Base-by-base conservation (phyloP, 2,329 filamentous ascomycete species). In the Dryadomyces quercivorus region DNA sequence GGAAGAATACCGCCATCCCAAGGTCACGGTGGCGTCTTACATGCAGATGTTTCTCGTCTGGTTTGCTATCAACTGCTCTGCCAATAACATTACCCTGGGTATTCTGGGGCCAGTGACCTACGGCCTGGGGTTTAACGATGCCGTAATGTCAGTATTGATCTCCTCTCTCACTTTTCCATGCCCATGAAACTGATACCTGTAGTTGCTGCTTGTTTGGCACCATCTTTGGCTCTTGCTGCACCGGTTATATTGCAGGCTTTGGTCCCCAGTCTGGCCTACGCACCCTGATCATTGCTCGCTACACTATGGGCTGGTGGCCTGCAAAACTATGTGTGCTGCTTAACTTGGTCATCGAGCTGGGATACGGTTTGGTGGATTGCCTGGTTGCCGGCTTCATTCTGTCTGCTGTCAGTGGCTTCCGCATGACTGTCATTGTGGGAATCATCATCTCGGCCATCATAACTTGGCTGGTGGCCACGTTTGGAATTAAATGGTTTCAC, bases 361-460 rank as follows among this genome's bases (percentile, higher is more conserved):
- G 65, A 15, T 67, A 66, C 50, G 58, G 61, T 31, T 61, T 85
- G 63, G 79, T 86, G 56, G 78, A 83, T 63, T 81, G 76, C 40
- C 81, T 86, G 5, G 73, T 86, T n/a, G 80, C 79, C 1, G 84
- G 84, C 0, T 83, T 86, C 62, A 85, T 86, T 22, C 68, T 88
- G 2, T 83, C 79, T 4, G 83, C 83, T 2, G 79, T 87, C 5
- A 73, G 75, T 57, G 75, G 72, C 16, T 74, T 69, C 57, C 72
- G 66, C 56, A 74, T 86, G 67, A 79, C 78, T 2, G 75, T 85
- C 21, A 75, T 79, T 40, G 83, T 86, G 1, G 83, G 84, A 60
- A 85, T 86, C 59, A 72, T 86, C 42, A 77, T 86, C 48, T 76
- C 81, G 12, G 78, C 80, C 1, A 60, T 84, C 21, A 76, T 85